These are phyloP conservation scores for Plasmodium knowlesi DNA, from an alignment of 169 alveolate species.

Conservation along the genomic window DNA sequence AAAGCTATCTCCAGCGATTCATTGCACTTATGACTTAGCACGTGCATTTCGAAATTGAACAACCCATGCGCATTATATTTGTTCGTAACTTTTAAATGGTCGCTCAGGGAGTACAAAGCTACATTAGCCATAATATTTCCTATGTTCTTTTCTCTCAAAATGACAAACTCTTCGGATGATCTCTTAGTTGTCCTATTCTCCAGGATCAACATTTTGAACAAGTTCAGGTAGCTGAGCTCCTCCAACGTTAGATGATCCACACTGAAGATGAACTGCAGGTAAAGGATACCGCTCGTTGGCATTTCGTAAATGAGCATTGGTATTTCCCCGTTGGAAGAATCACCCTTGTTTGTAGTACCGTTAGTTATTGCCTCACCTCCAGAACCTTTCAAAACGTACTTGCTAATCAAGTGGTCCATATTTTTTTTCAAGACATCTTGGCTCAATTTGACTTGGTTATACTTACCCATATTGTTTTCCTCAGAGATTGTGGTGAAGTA, in stretches of 20 bases:
- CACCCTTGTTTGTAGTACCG: neutral
- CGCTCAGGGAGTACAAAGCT: conserved; percentile 74
- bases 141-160: conserved; percentile 76
- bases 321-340: neutral
- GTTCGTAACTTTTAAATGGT: conserved; percentile 72
- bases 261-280: conserved; percentile 80
- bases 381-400: conserved; percentile 45
- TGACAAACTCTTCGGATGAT: conserved; percentile 81
- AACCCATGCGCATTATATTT: conserved; percentile 79
- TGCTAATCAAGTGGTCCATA: conserved; percentile 7
- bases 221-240: conserved; percentile 77
- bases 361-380: neutral
- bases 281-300: conserved; percentile 84
- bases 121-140: conserved; percentile 78
- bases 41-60: conserved; percentile 78
- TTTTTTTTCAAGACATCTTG: conserved; percentile 18
- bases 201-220: conserved; percentile 77
- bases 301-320: conserved; percentile 79
- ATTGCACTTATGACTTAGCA: conserved; percentile 77
- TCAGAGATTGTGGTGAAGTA: conserved; percentile 32
- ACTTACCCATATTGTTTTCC: conserved; percentile 29
- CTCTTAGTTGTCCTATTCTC: conserved; percentile 81
- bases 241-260: conserved; percentile 80
- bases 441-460: neutral
- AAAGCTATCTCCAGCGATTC: conserved; percentile 79